Conservation (phyloP, 345 rosid species). For the Lepidium aucheri region DNA sequence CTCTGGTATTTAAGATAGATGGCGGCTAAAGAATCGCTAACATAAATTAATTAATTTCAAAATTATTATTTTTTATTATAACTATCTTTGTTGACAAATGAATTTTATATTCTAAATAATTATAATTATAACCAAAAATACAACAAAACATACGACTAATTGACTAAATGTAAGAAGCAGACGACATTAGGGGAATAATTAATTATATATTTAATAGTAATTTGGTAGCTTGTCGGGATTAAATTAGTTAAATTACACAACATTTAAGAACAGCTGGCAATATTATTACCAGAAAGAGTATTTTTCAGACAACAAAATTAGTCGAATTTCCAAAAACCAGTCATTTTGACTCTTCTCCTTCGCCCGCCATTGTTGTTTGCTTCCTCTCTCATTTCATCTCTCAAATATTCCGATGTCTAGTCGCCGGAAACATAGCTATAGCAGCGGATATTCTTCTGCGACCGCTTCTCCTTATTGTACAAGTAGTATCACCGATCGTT, state of each 20-base stretch:
- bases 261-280: neutral
- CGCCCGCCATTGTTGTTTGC: neutral
- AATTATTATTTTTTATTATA: too few species aligned
- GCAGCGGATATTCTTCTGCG: constrained; percentile 33
- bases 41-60: too few species aligned
- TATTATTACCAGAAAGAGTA: neutral
- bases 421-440: constrained; percentile 36
- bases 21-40: too few species aligned
- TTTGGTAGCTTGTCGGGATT: neutral
- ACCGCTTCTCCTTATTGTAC: constrained; percentile 27
- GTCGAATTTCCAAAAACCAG: constrained; percentile 7
- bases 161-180: too few species aligned
- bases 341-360: neutral
- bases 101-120: too few species aligned
- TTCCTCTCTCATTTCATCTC: neutral
- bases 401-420: constrained; percentile 11
- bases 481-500: constrained; percentile 27
- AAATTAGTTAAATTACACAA: neutral
- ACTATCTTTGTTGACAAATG: too few species aligned
- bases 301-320: neutral
- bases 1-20: neutral
- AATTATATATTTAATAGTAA: too few species aligned
- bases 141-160: too few species aligned
- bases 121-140: too few species aligned
- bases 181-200: too few species aligned